Evolutionary conservation across 148 eudicot genomes (phyloP).

Genomic region (Arctostaphylos glauca): DNA sequence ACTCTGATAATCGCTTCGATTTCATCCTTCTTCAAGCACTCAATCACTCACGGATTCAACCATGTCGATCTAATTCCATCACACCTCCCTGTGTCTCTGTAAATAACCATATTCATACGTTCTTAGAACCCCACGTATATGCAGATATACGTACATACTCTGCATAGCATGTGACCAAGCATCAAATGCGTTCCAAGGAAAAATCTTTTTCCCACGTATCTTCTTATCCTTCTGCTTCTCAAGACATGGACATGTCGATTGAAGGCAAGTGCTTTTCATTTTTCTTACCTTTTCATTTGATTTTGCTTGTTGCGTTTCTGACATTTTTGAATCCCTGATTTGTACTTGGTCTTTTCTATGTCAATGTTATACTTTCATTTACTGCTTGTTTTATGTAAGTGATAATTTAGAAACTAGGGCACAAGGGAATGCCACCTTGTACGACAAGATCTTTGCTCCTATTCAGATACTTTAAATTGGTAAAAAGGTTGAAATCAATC

Average conservation of each 20-base stretch:
- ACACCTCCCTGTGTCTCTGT: not conserved
- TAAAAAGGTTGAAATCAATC: not conserved
- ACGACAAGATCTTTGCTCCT: not conserved
- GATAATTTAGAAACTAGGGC: not conserved
- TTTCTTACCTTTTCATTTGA: not conserved
- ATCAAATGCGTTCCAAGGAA: slow-evolving; percentile 22
- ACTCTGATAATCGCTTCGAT: not conserved
- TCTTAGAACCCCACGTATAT: not conserved
- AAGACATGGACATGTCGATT: slow-evolving; percentile 14
- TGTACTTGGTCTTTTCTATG: not conserved
- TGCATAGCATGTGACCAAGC: not conserved
- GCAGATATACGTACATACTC: not conserved
- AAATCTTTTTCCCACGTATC: slow-evolving; percentile 11
- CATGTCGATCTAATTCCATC: not conserved
- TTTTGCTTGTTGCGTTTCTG: not conserved
- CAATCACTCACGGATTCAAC: not conserved
- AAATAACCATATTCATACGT: not conserved
- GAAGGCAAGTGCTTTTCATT: slow-evolving; percentile 2
- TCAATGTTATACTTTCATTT: not conserved
- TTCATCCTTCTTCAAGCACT: not conserved
- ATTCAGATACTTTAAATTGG: not conserved
- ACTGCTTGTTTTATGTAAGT: not conserved
- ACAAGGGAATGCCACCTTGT: not conserved
- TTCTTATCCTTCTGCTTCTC: slow-evolving; percentile 13
- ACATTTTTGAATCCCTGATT: not conserved